A percentile compares a stretch with the other conserved stretches of the same genome.
Conservation (phyloP, 305 asterid species). For the Rubia peregrina region DNA sequence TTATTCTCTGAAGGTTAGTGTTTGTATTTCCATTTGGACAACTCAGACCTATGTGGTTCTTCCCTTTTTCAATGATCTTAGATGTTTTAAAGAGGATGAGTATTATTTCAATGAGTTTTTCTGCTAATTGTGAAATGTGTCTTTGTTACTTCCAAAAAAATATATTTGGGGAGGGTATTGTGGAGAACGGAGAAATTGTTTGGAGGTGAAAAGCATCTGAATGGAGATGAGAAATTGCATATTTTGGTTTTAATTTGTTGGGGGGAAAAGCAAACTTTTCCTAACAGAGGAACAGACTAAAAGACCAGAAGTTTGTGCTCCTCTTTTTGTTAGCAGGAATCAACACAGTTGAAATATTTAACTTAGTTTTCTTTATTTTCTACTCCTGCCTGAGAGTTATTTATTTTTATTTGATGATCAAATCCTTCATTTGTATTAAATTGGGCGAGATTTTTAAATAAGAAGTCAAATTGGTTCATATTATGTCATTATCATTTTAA, state of each 20-base stretch:
- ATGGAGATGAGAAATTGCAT: background rate
- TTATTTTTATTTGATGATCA: background rate
- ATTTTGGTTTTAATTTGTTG: background rate
- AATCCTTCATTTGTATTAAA: too few species aligned
- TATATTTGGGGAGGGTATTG: background rate
- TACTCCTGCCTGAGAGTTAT: background rate
- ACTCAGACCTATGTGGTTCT: constrained; percentile 2
- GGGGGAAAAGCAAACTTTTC: background rate
- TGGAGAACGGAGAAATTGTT: background rate
- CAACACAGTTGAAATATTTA: background rate
- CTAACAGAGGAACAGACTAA: background rate
- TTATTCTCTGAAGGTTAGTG: constrained; percentile 61
- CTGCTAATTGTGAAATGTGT: background rate
- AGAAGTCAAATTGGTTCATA: too few species aligned
- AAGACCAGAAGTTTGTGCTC: background rate
- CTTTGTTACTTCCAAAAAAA: background rate
- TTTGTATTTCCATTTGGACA: constrained; percentile 17
- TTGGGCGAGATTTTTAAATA: too few species aligned
- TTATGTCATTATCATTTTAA: background rate
- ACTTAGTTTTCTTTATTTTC: background rate
- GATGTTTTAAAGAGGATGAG: background rate
- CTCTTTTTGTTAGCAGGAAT: background rate
- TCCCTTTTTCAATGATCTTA: background rate
- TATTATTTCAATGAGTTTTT: background rate
- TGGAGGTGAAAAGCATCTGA: background rate